Percentiles rank a stretch among this genome's conserved stretches.
Evolutionary conservation across 2,329 filamentous ascomycete species (phyloP).

Genomic region (Elsinoe ampelina): DNA sequence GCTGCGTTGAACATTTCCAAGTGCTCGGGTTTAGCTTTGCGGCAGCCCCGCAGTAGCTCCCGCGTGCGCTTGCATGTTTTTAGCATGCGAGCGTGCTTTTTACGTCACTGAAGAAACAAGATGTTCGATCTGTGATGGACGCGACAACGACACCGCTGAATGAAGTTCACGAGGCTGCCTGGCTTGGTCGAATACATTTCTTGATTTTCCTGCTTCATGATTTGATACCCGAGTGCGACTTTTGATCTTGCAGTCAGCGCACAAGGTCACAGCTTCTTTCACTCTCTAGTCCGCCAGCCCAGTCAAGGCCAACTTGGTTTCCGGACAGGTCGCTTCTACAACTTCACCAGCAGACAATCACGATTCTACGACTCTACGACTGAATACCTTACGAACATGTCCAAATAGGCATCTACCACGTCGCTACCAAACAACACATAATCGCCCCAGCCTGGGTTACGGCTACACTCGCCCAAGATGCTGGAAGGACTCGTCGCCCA

Average conservation of each 20-base stretch:
- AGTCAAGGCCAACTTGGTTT: not conserved
- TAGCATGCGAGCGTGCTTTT: not conserved
- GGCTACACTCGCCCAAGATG: slow-evolving; percentile 61
- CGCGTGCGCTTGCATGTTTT: slow-evolving; percentile 10
- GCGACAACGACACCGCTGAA: slow-evolving; percentile 1
- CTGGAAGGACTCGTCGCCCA: slow-evolving; percentile 94
- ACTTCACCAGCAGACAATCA: not conserved
- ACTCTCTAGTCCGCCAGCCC: not conserved
- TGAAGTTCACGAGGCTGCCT: not conserved
- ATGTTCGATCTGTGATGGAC: slow-evolving; percentile 9
- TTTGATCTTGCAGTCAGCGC: not conserved
- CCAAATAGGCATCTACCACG: not conserved
- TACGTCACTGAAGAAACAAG: slow-evolving; percentile 9
- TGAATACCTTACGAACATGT: not conserved
- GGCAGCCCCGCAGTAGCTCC: slow-evolving; percentile 4
- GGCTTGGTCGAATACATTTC: not conserved
- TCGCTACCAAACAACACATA: not conserved
- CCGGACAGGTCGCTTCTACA: slow-evolving; percentile 1
- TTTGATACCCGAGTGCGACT: no score
- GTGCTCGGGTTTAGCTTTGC: not conserved
- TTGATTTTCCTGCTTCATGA: not conserved
- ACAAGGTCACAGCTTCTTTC: not conserved
- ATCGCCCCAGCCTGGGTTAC: slow-evolving; percentile 61
- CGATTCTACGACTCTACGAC: not conserved
- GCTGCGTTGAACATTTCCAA: not conserved